phyloP scores from a whole-genome alignment of 495 filamentous ascomycete genomes.

The Tuber umbilicatum region DNA sequence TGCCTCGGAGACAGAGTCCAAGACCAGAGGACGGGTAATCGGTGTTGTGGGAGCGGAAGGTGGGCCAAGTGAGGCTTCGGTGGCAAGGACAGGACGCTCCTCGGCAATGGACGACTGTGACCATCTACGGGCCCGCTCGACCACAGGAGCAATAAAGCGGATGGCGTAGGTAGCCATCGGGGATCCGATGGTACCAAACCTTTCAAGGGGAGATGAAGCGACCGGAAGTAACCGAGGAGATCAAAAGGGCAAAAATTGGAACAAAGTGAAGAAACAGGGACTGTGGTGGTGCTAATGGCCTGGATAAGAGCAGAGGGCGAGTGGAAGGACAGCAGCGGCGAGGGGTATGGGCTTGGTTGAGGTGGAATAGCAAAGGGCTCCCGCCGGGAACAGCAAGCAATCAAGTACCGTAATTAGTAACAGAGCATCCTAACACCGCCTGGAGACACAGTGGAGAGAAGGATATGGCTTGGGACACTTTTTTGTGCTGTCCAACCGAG shows the following conservation, averaged over 20 bases:
- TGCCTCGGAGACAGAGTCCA: conserved; percentile 31
- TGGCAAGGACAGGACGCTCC: conserved; percentile 19
- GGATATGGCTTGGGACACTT: background rate
- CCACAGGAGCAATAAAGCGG: conserved; percentile 39
- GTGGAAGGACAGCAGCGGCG: conserved; percentile 1
- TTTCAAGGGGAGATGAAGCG: background rate
- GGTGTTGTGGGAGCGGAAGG: conserved; percentile 11
- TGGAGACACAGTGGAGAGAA: background rate
- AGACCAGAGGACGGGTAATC: conserved; percentile 14
- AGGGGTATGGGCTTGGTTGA: conserved; percentile 3
- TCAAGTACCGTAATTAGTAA: background rate
- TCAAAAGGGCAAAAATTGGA: background rate
- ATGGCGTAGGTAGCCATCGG: conserved; percentile 38
- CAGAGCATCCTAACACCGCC: background rate
- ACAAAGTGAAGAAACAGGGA: background rate
- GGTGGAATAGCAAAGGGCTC: background rate
- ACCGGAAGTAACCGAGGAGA: background rate
- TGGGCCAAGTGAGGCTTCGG: conserved; percentile 17
- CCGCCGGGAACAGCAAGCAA: background rate
- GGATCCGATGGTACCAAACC: background rate
- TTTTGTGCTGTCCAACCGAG: background rate
- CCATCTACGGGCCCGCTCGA: conserved; percentile 39
- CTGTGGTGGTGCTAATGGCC: background rate
- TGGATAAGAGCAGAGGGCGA: conserved; percentile 1
- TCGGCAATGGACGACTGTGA: conserved; percentile 37